Evolutionary conservation across 106 monocot genomes (phyloP), one percentile per base, ranked within the genome.

Genomic region (Vanilla planifolia): DNA sequence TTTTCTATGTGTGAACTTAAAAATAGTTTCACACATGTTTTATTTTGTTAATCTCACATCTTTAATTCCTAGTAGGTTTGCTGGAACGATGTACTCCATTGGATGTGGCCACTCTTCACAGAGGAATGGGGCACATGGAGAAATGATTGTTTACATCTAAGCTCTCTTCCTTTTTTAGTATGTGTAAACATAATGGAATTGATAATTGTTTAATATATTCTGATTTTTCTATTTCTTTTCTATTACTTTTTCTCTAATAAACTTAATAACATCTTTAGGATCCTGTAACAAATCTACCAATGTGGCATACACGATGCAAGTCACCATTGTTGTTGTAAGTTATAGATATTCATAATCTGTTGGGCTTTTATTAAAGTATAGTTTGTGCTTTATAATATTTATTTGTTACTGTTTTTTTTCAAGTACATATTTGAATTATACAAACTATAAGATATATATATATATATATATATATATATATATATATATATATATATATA

Each of bases 81-180:
- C 67, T 96, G 90, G 96, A 84, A 72, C 19, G 96, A 96, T 84
- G 67, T 96, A 30, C 17, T 70, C 21, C 96, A 96, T 42, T 96
- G 96, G 96, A 91, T 96, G 96, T 96, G 96, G 96, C 84, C 91
- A 43, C 81, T 96, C 50, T 96, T 91, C 51, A 72, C 70, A 22
- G 96, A 96, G 75, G 87, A 78, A 42, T 96, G 90, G 96, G 90
- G 84, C 0, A 70, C 76, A 61, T 96, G 96, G 96, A 86, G 96
- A 75, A 84, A 70, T 68, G 69, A 96, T 21, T 68, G 39, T 67
- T 71, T 96, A 26, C 73, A 84, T 30, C 57, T 96, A 27, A 80
- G 96, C 52, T 68, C 79, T 62, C 26, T 84, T 52, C 87, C 90
- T 76, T 91, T 79, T 66, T 74, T 51, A 39, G 96, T 96, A 46